Base-by-base conservation (phyloP, 2,329 filamentous ascomycete genomes). In the Clonostachys chloroleuca region DNA sequence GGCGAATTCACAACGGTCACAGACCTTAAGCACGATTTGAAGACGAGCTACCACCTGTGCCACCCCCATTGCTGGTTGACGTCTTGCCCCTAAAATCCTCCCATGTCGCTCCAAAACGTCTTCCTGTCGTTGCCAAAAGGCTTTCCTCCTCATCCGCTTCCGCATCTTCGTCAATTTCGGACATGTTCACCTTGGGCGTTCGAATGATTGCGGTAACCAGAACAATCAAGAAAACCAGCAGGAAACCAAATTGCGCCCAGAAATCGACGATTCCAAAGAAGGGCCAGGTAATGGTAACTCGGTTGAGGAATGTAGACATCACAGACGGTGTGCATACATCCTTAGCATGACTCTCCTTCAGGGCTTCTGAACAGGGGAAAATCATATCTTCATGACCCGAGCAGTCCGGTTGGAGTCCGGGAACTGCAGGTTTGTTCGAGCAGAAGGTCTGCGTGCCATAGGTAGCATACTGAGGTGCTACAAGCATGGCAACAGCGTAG, bases 391-490 rank as follows among this genome's bases (percentile, higher is more conserved):
- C 78, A 59, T 87, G 79, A 44, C 84, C 66, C 7, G 77, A 77
- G 70, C 94, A 99, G 65, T 95, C 84, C 7, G 89, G 87, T 56
- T 84, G 82, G 52, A 79, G 77, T 48, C 82, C 83, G 0, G 80
- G 76, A 48, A 80, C 72, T 36, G 72, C 72, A 3, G 84, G 78
- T 34, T 83, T 75, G 52, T 86, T 83, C 14, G 36, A 39, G 68
- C 94, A 99, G 71, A 92, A 96, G 1, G 88, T 96, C 66, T 99
- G 94, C 0, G 92, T 90, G 44, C 94, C 94, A 62, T 90, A 99
- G 47, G 87, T 95, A 42, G 92, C 83, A 63, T 99, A 99, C 61
- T 97, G 92, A 2, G 94, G 94, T 6, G 91, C 94, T n/a, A 96
- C 83, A 52, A 97, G 77, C 86, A 95, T 96, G 48, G 89, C 87